phyloP scores from a whole-genome alignment of 495 filamentous ascomycete species.

The Daldinia decipiens region DNA sequence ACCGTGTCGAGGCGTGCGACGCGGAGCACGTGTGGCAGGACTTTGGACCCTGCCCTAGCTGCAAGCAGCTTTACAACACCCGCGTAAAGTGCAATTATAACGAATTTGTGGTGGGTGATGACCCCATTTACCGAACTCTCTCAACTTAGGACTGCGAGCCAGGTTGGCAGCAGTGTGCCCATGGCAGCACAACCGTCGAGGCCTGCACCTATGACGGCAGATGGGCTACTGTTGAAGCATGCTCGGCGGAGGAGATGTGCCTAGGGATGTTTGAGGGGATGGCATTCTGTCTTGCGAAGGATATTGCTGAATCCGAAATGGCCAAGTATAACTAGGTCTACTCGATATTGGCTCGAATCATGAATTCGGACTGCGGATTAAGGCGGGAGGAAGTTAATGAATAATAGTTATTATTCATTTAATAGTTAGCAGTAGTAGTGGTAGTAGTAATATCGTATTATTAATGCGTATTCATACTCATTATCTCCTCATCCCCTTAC shows the following conservation, averaged over 20 bases:
- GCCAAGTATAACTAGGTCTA: not conserved
- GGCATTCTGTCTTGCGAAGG: not conserved
- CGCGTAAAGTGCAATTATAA: conserved; percentile 19
- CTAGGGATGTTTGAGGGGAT: not conserved
- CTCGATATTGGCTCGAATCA: not conserved
- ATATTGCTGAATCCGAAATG: not conserved
- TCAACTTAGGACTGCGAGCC: not conserved
- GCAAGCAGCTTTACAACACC: conserved; percentile 36
- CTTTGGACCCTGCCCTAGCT: conserved; percentile 34
- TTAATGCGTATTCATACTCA: conserved; percentile 25
- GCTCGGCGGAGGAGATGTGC: not conserved
- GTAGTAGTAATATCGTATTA: conserved; percentile 18
- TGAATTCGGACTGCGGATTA: not conserved
- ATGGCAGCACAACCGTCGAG: not conserved
- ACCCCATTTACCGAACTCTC: not conserved
- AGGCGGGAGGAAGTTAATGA: not conserved
- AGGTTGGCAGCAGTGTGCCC: not conserved
- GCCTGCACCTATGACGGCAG: not conserved
- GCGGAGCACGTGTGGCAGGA: conserved; percentile 23
- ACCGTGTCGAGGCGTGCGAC: conserved; percentile 19
- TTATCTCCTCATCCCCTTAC: not conserved
- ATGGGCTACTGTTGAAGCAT: not conserved
- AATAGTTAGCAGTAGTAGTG: not conserved
- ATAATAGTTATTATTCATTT: not conserved
- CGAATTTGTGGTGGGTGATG: not conserved